A percentile compares a stretch with the other conserved stretches of the same genome.
These are phyloP conservation scores for Stygiomarasmius scandens DNA, from an alignment of 1,284 basidiomycete genomes.

Conservation along the genomic window DNA sequence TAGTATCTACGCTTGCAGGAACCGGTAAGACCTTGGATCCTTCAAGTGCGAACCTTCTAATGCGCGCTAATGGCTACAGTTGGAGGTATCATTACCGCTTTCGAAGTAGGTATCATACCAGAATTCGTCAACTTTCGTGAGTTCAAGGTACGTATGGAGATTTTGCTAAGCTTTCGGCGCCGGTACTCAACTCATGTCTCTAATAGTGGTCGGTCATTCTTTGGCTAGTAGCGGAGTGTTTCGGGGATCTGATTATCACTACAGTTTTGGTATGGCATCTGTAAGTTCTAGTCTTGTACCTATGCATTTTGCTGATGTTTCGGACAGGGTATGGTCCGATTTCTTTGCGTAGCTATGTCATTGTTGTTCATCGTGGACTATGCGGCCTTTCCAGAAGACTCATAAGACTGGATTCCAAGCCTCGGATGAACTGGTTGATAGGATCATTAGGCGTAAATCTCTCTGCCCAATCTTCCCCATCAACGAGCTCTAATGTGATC, in stretches of 20 bases:
- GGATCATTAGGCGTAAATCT: conserved; percentile 45
- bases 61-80: conserved; percentile 20
- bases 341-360: not conserved
- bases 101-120: conserved; percentile 25
- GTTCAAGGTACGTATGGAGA: conserved; percentile 26
- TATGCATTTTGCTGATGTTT: not conserved
- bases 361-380: not conserved
- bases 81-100: conserved; percentile 30
- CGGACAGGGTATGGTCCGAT: conserved; percentile 1
- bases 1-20: conserved; percentile 26
- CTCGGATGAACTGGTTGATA: conserved; percentile 33
- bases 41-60: not conserved
- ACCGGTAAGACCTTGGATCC: conserved; percentile 18
- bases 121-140: conserved; percentile 34
- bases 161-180: not conserved
- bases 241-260: conserved; percentile 40
- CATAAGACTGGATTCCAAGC: conserved; percentile 39
- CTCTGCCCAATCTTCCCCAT: too few species aligned
- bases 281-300: conserved; percentile 24
- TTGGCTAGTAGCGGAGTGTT: conserved; percentile 32
- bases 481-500: too few species aligned
- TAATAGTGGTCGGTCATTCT: conserved; percentile 29
- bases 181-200: not conserved
- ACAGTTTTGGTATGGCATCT: conserved; percentile 35
- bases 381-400: conserved; percentile 30